These are phyloP conservation scores for Globisporangium polare DNA, from an alignment of 352 stramenopile genomes.

Conservation along the genomic window DNA sequence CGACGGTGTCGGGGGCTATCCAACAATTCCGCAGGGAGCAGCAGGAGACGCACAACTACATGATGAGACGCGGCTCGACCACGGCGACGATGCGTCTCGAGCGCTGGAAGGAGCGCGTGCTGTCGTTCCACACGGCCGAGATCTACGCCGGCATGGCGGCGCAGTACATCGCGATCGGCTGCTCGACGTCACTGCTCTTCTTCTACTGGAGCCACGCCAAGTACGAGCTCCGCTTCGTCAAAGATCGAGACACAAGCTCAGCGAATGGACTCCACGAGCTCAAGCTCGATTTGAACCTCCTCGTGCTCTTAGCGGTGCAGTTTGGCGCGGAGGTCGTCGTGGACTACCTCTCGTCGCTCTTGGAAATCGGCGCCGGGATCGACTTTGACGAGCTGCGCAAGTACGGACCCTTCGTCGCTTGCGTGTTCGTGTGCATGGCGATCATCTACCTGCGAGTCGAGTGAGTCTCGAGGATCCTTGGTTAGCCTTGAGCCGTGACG, in stretches of 20 bases:
- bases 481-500: no score
- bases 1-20: not conserved
- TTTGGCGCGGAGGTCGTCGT: no score
- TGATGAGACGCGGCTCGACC: not conserved
- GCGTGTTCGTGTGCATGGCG: constrained; percentile 25
- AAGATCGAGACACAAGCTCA: not conserved
- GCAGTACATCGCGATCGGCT: constrained; percentile 12
- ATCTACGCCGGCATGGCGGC: constrained; percentile 23
- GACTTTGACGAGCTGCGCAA: constrained; percentile 22
- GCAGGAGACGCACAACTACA: not conserved
- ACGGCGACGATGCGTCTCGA: not conserved
- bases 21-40: not conserved
- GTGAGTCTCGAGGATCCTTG: no score
- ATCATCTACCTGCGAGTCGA: constrained; percentile 19
- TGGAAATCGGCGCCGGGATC: constrained; percentile 28
- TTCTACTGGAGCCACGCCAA: constrained; percentile 10
- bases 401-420: constrained; percentile 22
- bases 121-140: constrained; percentile 25
- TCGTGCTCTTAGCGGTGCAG: constrained; percentile 9
- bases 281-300: not conserved
- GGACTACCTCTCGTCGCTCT: constrained; percentile 23
- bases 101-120: constrained; percentile 16
- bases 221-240: constrained; percentile 5
- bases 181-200: constrained; percentile 2
- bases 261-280: not conserved